Evolutionary conservation across 495 filamentous ascomycete genomes (phyloP), one percentile per base, ranked within the genome.

Genomic region (Ascobolus immersus): DNA sequence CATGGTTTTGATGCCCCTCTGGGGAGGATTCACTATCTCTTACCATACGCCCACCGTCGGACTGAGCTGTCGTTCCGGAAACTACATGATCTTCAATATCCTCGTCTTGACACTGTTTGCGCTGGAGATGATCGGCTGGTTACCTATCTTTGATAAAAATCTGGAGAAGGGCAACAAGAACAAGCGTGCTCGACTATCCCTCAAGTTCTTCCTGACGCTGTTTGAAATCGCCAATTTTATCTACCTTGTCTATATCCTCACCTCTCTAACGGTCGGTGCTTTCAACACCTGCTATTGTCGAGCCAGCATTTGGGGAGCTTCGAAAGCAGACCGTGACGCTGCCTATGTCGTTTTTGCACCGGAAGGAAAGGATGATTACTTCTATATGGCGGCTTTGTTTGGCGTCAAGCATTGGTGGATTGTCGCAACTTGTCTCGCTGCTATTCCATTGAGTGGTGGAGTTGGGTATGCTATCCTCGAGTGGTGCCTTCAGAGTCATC

Each of bases 41-140:
- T 57, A 43, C 35, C 52, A 45, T 33, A 60, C 54, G 1, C 58
- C 58, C 1, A 61, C 58, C 2, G 54, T 60, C 10, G 62, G 61
- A 1, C 38, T 64, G 4, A 55, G 55, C 3, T 65, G 62, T 35
- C 49, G 62, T 15, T 59, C 53, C 21, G 58, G 59, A 3, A 55
- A 55, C 0, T 65, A 63, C 35, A 35, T 58, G 11, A 41, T 60
- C 12, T 65, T 57, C 35, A 36, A 47, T 3, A 20, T 52, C n/a
- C 34, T 55, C 5, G 40, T 47, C 9, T 26, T 47, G 2, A 33
- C 31, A 1, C 38, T 51, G 6, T 44, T 61, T 18, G 7, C 54
- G 5, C 26, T 50, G 11, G 53, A 36, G 5, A 17, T 42, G 6
- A 6, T 27, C 9, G 13, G 19, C 12, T 43, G 35, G 41, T 4